Base-by-base conservation (phyloP, 2,329 filamentous ascomycete genomes). In the Daldinia eschscholtzii region DNA sequence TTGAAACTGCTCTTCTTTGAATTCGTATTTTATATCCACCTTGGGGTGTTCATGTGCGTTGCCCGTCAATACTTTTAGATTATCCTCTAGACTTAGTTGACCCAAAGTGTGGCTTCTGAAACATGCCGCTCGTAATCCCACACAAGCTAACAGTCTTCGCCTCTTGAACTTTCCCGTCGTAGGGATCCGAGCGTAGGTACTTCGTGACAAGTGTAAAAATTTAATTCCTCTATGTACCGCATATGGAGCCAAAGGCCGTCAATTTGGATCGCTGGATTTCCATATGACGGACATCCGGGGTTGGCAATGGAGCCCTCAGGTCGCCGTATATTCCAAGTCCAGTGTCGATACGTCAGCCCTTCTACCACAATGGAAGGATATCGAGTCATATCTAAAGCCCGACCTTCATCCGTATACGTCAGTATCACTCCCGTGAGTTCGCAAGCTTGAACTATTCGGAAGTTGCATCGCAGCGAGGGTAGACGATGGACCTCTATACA, bases 201-300 rank as follows among this genome's bases (percentile, higher is more conserved):
- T 10, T 35, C 2, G 12, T 13, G 23, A 28, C 30, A 58, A 23
- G 46, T 37, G 10, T n/a, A 26, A 30, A 48, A 26, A n/a, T 28
- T 20, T 20, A 15, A 48, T 50, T 41, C 15, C 33, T 48, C 44
- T 30, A 26, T 58, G 15, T 53, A 33, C 20, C 6, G 12, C 13
- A 59, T 53, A 48, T 50, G 42, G 20, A 4, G 15, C 18, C 52
- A 53, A 35, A 57, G 23, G 18, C 37, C 48, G 48, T 57, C 13
- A 39, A 50, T 6, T 2, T 30, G 35, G 42, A 33, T 44, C 56
- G 30, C 61, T 61, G 55, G 65, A 26, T 15, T 59, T 28, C 46
- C 33, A 50, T 15, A 28, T n/a, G 37, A 46, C 67, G 67, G 67
- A 70, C 61, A 58, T 70, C 64, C 64, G 67, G 64, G 56, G 67